Evolutionary conservation across 768 basidiomycete species (phyloP), one percentile per base, ranked within the genome.

Genomic region (Auricularia heimuer): DNA sequence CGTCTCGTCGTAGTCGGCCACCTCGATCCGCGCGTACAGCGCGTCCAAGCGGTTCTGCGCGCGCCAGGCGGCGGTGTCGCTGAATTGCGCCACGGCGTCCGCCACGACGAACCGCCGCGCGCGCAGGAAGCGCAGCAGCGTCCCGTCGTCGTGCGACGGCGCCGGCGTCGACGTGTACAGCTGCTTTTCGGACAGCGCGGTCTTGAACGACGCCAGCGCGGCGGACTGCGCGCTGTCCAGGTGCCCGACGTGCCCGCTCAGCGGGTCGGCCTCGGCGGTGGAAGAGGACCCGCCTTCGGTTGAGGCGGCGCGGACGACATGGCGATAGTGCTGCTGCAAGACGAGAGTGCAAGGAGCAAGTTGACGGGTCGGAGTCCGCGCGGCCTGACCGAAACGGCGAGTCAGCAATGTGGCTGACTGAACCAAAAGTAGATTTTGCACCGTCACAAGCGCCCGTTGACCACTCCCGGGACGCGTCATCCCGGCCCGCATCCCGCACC

Each of bases 131-230:
- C 56, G 56, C 4, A 60, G 34, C 24, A 60, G 56, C 18, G 56
- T 60, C 24, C 56, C 56, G 34, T 60, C 56, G 56, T 60, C 56
- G 56, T 60, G 56, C 56, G 56, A 29, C 56, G 56, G 29, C 56
- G 56, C 56, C 11, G 56, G 56, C 24, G 33, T 33, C 24, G 4
- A 6, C 24, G 56, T 29, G 24, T 60, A 60, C 7, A 60, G 7
- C 1, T 18, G 11, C 29, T 60, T 8, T 18, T 14, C 56, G 1
- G 4, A 7, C 16, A 60, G 56, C 29, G 14, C 24, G 4, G 24
- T 14, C 56, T 60, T 60, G 56, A 60, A 60, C 56, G 14, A 10
- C 3, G 29, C 56, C 11, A 60, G 56, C 24, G 21, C 11, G 56
- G 56, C 56, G 3, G 24, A 7, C 24, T 60, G 56, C 24, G 21